phyloP scores from a whole-genome alignment of 345 rosid genomes.

The Psidium guajava region DNA sequence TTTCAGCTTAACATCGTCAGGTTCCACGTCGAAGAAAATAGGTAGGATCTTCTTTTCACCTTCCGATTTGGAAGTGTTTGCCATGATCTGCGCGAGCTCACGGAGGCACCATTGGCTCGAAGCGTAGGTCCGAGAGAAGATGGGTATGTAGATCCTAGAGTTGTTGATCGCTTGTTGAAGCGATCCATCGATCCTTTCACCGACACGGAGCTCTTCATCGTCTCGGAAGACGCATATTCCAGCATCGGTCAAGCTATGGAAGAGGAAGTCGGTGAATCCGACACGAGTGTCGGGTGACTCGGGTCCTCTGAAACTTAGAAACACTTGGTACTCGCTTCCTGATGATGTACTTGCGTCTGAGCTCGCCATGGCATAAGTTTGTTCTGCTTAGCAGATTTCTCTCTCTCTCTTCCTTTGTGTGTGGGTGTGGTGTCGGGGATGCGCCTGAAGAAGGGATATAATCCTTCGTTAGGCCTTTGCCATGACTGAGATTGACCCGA shows the following conservation, averaged over 20 bases:
- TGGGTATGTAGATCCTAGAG: background rate
- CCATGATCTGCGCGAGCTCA: background rate
- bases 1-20: background rate
- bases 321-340: background rate
- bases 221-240: background rate
- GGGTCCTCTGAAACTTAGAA: background rate
- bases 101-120: background rate
- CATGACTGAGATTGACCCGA: background rate
- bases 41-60: background rate
- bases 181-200: background rate
- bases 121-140: background rate
- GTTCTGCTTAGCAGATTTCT: background rate
- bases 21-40: background rate
- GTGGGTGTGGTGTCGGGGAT: background rate
- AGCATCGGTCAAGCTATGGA: background rate
- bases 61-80: background rate
- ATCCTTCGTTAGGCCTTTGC: background rate
- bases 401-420: background rate
- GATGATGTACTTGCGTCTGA: background rate
- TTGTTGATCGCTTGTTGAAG: background rate
- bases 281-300: background rate
- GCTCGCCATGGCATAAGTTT: background rate
- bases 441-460: background rate
- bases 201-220: background rate
- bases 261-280: background rate